Base-by-base conservation (phyloP, 768 basidiomycete species). In the Aureoboletus auriporus region DNA sequence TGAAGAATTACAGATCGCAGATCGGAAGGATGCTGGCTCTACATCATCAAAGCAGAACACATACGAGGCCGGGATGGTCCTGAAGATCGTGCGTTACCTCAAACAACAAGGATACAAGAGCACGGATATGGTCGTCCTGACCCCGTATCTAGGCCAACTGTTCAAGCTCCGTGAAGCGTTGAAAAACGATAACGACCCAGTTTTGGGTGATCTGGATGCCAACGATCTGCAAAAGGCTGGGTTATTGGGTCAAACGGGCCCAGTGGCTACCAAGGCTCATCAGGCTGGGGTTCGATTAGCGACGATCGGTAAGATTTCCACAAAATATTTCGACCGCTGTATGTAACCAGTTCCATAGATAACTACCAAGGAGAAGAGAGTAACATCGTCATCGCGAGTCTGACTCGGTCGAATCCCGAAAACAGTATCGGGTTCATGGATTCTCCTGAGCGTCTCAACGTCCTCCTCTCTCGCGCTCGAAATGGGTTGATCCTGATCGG, bases 291-390 rank as follows among this genome's bases (percentile, higher is more conserved):
- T 88, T 42, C 77, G 83, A 12, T 63, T 88, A 4, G 79, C 83
- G 1, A 87, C 85, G 0, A 85, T 87, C 8, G 85, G 85, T 84
- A 54, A 30, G 70, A 42, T 39, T 34, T 31, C 26, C 14, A 10
- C 8, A 27, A 6, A n/a, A 7, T 14, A 23, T 39, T 3, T 13
- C 1, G 6, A 23, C 8, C 6, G 8, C 31, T n/a, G 29, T 8
- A 14, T 45, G 4, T 39, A 27, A 54, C 44, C 16, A 9, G 16
- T 13, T 27, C 5, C 26, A 12, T 46, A 86, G 86, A 88, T 52
- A 88, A 88, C 55, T 88, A 86, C 52, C 85, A 88, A 56, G 85
- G 85, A 9, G 86, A 88, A 56, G 85, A 87, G 60, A 80, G 81
- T 35, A 74, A 86, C 28, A 80, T 88, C 34, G 81, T 88, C 37